Base-by-base conservation (phyloP, 768 basidiomycete species). In the Rhizopogon rudus region DNA sequence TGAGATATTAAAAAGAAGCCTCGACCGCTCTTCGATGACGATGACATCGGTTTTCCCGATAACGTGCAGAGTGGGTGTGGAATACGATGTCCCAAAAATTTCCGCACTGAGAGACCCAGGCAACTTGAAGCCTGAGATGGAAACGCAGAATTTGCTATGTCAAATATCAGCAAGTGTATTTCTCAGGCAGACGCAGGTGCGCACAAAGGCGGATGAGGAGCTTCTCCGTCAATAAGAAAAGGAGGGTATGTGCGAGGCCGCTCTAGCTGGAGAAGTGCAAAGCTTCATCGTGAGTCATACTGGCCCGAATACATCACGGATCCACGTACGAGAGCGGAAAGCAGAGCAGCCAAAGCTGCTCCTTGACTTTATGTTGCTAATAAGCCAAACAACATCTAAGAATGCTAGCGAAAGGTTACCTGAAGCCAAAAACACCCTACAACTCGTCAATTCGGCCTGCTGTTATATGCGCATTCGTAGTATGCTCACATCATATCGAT, bases 361-460 rank as follows among this genome's bases (percentile, higher is more conserved):
- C 91, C 91, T 71, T 93, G 91, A 57, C 88, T 88, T 44, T 44
- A 58, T 51, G 53, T 29, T 40, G 29, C 57, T 40, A 31, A 54
- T 64, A 35, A 51, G 29, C 16, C 44, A 22, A 39, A 58, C 8
- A 28, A 37, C 5, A 9, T 42, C 42, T 6, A 42, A 40, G 35
- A 49, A 14, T 3, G 9, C 14, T 10, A 31, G 33, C 14, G n/a
- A 45, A 12, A 55, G 55, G 69, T 29, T 29, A 84, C 87, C 88
- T 91, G 66, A 91, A 91, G 6, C 90, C 90, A 63, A 92, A 78
- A 7, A 91, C 80, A 29, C 88, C 90, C 88, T 91, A 61, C 20
- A 41, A 31, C 40, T n/a, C 13, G 6, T 13, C 16, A 33, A 45
- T 5, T 51, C 5, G 48, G 37, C 3, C 20, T 28, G 6, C 44